Conservation (phyloP, 805 yeast genomes). For the Cyberlindnera euphorbiiphila region DNA sequence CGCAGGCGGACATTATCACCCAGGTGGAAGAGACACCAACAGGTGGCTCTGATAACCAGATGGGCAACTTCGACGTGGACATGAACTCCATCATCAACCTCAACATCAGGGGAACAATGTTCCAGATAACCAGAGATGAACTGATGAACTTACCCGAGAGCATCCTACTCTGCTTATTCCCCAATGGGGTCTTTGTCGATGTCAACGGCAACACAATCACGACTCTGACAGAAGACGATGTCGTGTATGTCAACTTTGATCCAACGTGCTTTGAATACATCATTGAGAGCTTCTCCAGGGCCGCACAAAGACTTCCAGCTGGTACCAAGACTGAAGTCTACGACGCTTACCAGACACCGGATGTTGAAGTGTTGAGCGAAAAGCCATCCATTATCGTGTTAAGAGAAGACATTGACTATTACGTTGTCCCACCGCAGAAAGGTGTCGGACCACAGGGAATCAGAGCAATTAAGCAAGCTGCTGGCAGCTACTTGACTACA, state of each 20-base stretch:
- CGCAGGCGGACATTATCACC: conserved; percentile 49
- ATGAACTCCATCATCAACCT: conserved; percentile 67
- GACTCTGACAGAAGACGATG: conserved; percentile 73
- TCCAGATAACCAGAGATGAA: conserved; percentile 81
- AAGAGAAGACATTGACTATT: conserved; percentile 91
- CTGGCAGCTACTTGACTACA: conserved; percentile 60
- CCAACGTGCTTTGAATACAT: conserved; percentile 86
- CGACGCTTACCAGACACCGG: conserved; percentile 39
- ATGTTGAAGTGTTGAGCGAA: conserved; percentile 62
- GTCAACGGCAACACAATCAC: conserved; percentile 71
- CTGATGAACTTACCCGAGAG: conserved; percentile 90
- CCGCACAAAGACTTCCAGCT: conserved; percentile 53
- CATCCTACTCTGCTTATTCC: conserved; percentile 78
- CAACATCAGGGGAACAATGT: conserved; percentile 69
- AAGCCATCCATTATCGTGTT: conserved; percentile 90
- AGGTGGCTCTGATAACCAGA: conserved; percentile 15
- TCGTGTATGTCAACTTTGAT: conserved; percentile 80
- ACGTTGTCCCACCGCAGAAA: conserved; percentile 73
- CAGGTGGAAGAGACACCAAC: conserved; percentile 60
- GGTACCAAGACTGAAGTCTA: conserved; percentile 37
- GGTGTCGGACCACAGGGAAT: conserved; percentile 57
- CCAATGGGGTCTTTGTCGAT: conserved; percentile 86
- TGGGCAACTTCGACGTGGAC: conserved; percentile 29
- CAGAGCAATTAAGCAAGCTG: conserved; percentile 64
- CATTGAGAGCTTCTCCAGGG: conserved; percentile 63